These are phyloP conservation scores for Cercis canadensis DNA, from an alignment of 306 rosid species.

Conservation along the genomic window DNA sequence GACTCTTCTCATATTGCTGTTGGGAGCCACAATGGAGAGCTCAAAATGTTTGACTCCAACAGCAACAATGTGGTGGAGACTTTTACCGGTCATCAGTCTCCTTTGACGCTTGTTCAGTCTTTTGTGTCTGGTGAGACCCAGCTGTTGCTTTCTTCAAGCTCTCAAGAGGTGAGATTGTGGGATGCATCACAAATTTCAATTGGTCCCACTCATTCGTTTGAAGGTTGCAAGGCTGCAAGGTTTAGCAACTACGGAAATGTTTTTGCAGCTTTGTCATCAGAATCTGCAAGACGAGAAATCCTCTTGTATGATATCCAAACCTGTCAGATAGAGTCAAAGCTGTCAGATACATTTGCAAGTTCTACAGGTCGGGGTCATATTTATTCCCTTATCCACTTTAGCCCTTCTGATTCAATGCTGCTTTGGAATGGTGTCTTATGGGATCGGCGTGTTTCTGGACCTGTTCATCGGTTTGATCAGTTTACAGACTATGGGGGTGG, in stretches of 20 bases:
- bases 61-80: slow-evolving; percentile 78
- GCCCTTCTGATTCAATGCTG: slow-evolving; percentile 86
- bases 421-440: slow-evolving; percentile 97
- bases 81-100: slow-evolving; percentile 84
- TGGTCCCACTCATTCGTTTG: slow-evolving; percentile 88
- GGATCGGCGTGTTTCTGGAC: slow-evolving; percentile 80
- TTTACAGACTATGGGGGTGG: slow-evolving; percentile 99
- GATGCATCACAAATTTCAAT: slow-evolving; percentile 70
- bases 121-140: slow-evolving; percentile 74
- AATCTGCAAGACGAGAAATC: slow-evolving; percentile 75
- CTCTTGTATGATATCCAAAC: slow-evolving; percentile 80
- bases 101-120: slow-evolving; percentile 82
- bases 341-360: slow-evolving; percentile 64
- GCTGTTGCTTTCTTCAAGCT: slow-evolving; percentile 88
- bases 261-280: slow-evolving; percentile 83
- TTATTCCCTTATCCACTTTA: slow-evolving; percentile 82
- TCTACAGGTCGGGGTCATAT: slow-evolving; percentile 82
- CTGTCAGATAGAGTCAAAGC: slow-evolving; percentile 60
- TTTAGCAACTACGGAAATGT: slow-evolving; percentile 81
- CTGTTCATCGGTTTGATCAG: slow-evolving; percentile 94
- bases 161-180: slow-evolving; percentile 87
- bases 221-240: slow-evolving; percentile 94
- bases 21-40: slow-evolving; percentile 91
- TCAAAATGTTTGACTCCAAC: slow-evolving; percentile 80
- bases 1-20: slow-evolving; percentile 89